Base-by-base conservation (phyloP, 805 yeast genomes). In the Candida anglica region DNA sequence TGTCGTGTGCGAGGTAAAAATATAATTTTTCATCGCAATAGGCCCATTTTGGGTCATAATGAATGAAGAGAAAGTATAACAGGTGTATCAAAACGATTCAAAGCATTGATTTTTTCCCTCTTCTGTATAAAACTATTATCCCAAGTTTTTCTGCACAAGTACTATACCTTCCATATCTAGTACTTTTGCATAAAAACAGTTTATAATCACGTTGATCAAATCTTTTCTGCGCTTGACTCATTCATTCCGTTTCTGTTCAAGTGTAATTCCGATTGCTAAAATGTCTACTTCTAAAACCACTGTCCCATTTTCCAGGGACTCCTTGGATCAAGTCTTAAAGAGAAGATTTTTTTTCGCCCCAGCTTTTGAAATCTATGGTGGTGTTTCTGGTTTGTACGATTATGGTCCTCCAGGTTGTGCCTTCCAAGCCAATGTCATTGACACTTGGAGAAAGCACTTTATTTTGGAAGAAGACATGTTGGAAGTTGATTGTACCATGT, bases 351-450 rank as follows among this genome's bases (percentile, higher is more conserved):
- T 93, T 67, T 94, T 77, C 60, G 96, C 98, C 13, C 99, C 99
- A 45, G 81, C 98, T 22, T 93, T 93, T 53, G 98, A 93, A 59
- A 78, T 91, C 44, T 93, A 93, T 61, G 98, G 98, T 48, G 98
- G 98, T 62, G 98, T 93, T 29, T 86, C 96, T 31, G 99, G 99
- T 46, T 73, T 93, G 39, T 93, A 86, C 62, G 99, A 93, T 62
- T 93, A 89, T 58, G 99, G 99, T 69, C 99, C 99, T 43, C 97
- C 98, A 60, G 98, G 98, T 43, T 91, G 98, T 71, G 94, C 98
- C 9, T 77, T 93, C 66, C 98, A 91, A 71, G 95, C 97, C 52
- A 91, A 93, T 62, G 75, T 93, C 42, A 71, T 93, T 42, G 99
- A 94, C 56, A 74, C 77, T 32, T 93, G 98, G 98, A 84, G 98